phyloP scores from a whole-genome alignment of 208 protist genomes.

The Histomonas meleagridis region DNA sequence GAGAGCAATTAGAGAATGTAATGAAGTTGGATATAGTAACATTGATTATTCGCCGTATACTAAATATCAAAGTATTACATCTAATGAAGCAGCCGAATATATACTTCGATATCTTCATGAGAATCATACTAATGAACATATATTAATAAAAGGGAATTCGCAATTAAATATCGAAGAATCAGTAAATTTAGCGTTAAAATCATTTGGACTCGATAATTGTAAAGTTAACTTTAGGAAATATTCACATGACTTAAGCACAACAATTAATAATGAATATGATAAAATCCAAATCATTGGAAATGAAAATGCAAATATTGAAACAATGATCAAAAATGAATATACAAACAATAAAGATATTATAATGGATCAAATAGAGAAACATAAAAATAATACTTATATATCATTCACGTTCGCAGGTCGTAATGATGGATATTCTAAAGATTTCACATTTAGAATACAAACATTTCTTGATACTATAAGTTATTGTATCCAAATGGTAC shows the following conservation, averaged over 20 bases:
- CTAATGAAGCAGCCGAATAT: not conserved
- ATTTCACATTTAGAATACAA: not conserved
- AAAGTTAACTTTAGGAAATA: not conserved
- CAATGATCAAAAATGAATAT: not conserved
- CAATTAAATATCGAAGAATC: too few relatives aligned
- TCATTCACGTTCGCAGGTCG: not conserved
- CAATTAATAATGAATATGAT: not conserved
- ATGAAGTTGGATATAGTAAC: not conserved
- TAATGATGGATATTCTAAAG: not conserved
- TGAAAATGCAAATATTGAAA: not conserved
- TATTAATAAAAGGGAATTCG: too few relatives aligned
- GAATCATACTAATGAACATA: too few relatives aligned
- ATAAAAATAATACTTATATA: not conserved
- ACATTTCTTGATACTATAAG: not conserved
- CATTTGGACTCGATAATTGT: not conserved
- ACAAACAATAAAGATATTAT: not conserved
- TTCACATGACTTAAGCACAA: not conserved
- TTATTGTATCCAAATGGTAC: not conserved
- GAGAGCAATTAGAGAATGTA: not conserved
- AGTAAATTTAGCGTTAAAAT: not conserved
- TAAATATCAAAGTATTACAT: not conserved
- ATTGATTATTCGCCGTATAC: not conserved
- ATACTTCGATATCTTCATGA: too few relatives aligned
- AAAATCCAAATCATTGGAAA: not conserved
- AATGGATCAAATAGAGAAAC: not conserved